A percentile compares a stretch with the other conserved stretches of the same genome.
Conservation (phyloP, 192 early-diverging fungal species). For the Coemansia sp. region DNA sequence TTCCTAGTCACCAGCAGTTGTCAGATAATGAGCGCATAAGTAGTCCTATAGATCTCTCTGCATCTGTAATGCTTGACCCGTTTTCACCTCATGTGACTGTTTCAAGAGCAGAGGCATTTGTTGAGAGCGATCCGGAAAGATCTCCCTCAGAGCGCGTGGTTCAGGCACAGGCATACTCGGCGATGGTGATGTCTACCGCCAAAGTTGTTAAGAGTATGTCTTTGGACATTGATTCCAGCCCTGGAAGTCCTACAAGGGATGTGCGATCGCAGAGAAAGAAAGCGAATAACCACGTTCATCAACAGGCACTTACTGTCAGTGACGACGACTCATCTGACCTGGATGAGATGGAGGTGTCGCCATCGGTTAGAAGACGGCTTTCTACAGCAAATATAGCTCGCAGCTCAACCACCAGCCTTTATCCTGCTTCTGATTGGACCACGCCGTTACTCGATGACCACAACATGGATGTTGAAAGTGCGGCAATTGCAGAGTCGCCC, state of each 20-base stretch:
- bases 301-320: slow-evolving; percentile 6
- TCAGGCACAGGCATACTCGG: slow-evolving; percentile 18
- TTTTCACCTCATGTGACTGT: slow-evolving; percentile 18
- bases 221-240: slow-evolving; percentile 3
- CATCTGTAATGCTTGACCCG: slow-evolving; percentile 10
- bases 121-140: slow-evolving; percentile 2
- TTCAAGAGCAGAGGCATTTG: neutral
- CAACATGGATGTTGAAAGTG: slow-evolving; percentile 27
- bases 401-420: too few relatives aligned
- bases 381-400: neutral
- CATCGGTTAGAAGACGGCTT: slow-evolving; percentile 19
- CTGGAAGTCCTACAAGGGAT: slow-evolving; percentile 13
- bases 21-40: neutral
- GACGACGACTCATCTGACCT: neutral
- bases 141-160: slow-evolving; percentile 27
- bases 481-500: slow-evolving; percentile 21
- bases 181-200: slow-evolving; percentile 6
- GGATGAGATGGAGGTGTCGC: slow-evolving; percentile 25
- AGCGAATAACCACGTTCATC: neutral
- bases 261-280: neutral
- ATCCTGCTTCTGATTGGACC: neutral
- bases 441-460: slow-evolving; percentile 12
- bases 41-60: too few relatives aligned
- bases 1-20: slow-evolving; percentile 11
- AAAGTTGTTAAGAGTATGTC: neutral